phyloP scores from a whole-genome alignment of 768 basidiomycete species.

The Neoboletus brunneissimus region DNA sequence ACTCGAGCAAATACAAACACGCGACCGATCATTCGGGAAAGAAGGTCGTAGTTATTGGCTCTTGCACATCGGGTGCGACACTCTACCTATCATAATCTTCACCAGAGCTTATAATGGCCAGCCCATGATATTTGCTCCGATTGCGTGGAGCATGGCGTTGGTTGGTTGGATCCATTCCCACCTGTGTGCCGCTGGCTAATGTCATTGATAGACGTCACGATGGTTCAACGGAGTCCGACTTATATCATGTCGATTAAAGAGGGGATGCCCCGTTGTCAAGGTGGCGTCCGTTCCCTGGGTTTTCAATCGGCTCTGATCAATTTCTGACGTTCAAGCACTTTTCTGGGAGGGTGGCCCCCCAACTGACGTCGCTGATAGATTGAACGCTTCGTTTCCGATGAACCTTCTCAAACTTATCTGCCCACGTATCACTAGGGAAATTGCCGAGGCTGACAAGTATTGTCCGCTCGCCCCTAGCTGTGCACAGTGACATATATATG shows the following conservation, averaged over 20 bases:
- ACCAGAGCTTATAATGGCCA: conserved; percentile 9
- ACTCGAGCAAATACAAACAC: conserved; percentile 55
- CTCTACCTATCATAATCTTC: conserved; percentile 14
- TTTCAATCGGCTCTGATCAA: conserved; percentile 4
- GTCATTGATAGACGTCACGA: conserved; percentile 38
- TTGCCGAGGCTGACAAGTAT: conserved; percentile 58
- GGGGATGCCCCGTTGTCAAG: conserved; percentile 31
- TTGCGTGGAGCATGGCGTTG: conserved; percentile 43
- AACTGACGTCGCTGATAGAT: conserved; percentile 52
- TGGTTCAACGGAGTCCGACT: conserved; percentile 52
- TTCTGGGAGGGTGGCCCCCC: conserved; percentile 48
- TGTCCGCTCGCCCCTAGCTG: not conserved
- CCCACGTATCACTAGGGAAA: conserved; percentile 36
- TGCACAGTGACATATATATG: not conserved
- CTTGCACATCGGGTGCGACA: conserved; percentile 54
- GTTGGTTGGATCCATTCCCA: conserved; percentile 25
- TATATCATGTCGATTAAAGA: conserved; percentile 50
- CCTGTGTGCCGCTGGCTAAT: not conserved
- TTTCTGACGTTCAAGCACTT: conserved; percentile 17
- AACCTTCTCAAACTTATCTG: conserved; percentile 30
- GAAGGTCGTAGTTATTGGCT: conserved; percentile 68
- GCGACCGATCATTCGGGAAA: conserved; percentile 61
- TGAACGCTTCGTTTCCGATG: conserved; percentile 47
- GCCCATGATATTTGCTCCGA: conserved; percentile 52
- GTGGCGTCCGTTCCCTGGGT: conserved; percentile 14